Evolutionary conservation across 2,329 filamentous ascomycete species (phyloP), one percentile per base, ranked within the genome.

Genomic region (Aspergillus candidus): DNA sequence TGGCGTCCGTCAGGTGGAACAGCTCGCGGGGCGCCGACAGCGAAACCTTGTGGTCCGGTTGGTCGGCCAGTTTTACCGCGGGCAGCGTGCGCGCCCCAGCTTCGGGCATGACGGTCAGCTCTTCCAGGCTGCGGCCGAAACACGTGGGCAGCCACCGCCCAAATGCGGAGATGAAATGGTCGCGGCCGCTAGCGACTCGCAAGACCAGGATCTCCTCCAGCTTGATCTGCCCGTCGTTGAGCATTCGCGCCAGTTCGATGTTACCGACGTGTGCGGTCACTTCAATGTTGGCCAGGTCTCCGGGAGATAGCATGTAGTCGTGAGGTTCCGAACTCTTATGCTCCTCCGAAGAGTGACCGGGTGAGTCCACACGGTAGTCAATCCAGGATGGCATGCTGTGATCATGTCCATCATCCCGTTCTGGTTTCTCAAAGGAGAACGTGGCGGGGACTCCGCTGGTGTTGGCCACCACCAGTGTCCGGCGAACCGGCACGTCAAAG

Each of bases 141-240:
- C 83, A 86, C 0, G 88, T 88, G 7, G 86, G 85, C 3, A 84
- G 71, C 91, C 93, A 98, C 1, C 69, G 72, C 0, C 79, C 93
- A 17, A 79, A 82, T 0, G 95, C 74, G 0, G 89, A 84, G 32
- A 98, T 80, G 61, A 98, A 98, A 60, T 97, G 86, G 57, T 98
- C 93, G 38, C 89, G 79, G 1, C 94, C 94, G 41, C 84, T 80
- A 10, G 81, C 76, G 4, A 98, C 86, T 1, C 89, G 82, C 7
- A 98, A 74, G 2, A 98, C 84, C 6, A 98, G 73, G 3, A 98
- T 83, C 52, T 97, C 89, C 50, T 97, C 91, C 0, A 98, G 71
- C 6, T 71, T 72, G 4, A 72, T 62, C 2, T 74, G 72, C 12
- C 79, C 80, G 42, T 84, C 75, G 53, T 97, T 97, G 32, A 98